These are phyloP conservation scores for Astragalus membranaceus DNA, from an alignment of 306 rosid species.

Conservation along the genomic window DNA sequence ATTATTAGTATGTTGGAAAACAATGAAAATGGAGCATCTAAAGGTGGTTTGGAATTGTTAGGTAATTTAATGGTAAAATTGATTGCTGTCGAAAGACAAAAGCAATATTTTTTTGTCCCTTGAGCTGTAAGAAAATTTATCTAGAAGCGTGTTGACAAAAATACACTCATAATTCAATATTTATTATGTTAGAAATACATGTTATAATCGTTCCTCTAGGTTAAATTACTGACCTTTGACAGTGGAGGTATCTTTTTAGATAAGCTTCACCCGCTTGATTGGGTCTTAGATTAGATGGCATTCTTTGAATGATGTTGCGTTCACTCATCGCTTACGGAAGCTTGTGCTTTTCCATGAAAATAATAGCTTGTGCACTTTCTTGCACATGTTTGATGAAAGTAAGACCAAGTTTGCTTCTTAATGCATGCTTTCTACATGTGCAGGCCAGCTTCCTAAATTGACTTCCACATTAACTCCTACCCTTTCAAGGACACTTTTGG, in stretches of 20 bases:
- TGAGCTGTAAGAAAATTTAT: background rate
- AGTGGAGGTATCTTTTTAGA: background rate
- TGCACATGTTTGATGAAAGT: constrained; percentile 27
- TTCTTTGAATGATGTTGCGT: background rate
- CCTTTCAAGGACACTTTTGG: background rate
- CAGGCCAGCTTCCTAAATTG: constrained; percentile 8
- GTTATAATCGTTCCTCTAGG: too few relatives aligned
- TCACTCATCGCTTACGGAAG: background rate
- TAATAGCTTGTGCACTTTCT: constrained; percentile 6
- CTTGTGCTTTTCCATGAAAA: background rate
- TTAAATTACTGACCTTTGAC: too few relatives aligned
- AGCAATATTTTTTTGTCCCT: background rate
- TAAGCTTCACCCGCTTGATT: background rate
- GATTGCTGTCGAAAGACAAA: background rate
- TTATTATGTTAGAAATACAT: too few relatives aligned
- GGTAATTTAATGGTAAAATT: background rate
- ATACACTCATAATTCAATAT: background rate
- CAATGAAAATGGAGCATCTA: background rate
- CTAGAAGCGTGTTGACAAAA: background rate
- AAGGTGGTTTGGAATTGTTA: background rate
- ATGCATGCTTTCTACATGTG: constrained; percentile 31
- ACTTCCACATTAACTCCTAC: constrained; percentile 2
- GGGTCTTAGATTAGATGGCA: background rate
- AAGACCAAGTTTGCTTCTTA: background rate
- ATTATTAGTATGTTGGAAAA: background rate